Evolutionary conservation across 2,329 filamentous ascomycete species (phyloP).

Genomic region (Fusarium xyrophilum): DNA sequence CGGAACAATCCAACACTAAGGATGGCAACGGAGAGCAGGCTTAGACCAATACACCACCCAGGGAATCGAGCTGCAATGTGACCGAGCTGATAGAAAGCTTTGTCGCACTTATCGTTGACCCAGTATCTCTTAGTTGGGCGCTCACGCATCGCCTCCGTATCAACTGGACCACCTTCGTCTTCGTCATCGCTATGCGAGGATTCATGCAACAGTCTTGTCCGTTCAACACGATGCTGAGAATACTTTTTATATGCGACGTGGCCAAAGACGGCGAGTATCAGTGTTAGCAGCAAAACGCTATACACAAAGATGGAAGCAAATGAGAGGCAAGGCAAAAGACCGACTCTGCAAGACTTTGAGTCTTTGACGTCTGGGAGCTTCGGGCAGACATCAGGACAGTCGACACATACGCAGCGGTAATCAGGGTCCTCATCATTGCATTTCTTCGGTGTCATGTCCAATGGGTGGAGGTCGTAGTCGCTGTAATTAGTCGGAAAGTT

Average conservation of each 20-base stretch:
- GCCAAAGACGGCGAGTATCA: slow-evolving; percentile 71
- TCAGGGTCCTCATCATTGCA: slow-evolving; percentile 89
- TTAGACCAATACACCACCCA: slow-evolving; percentile 77
- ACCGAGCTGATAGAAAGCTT: slow-evolving; percentile 80
- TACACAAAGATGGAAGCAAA: slow-evolving; percentile 92
- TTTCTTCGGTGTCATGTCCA: slow-evolving; percentile 76
- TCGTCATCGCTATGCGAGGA: slow-evolving; percentile 87
- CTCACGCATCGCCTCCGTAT: slow-evolving; percentile 78
- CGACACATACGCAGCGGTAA: slow-evolving; percentile 91
- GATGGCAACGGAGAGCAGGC: slow-evolving; percentile 76
- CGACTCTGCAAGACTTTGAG: slow-evolving; percentile 78
- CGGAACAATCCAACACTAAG: slow-evolving; percentile 87
- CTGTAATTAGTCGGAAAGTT: slow-evolving; percentile 76
- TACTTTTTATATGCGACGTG: slow-evolving; percentile 80
- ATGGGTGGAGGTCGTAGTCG: slow-evolving; percentile 73
- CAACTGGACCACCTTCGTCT: slow-evolving; percentile 82
- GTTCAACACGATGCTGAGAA: slow-evolving; percentile 76
- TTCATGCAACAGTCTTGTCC: slow-evolving; percentile 87
- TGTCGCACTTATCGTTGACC: slow-evolving; percentile 83
- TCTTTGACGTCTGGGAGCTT: slow-evolving; percentile 78
- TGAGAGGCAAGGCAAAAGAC: slow-evolving; percentile 87
- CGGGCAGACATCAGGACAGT: slow-evolving; percentile 87
- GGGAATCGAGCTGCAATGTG: slow-evolving; percentile 84
- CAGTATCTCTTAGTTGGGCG: slow-evolving; percentile 79
- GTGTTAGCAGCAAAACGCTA: slow-evolving; percentile 72